Evolutionary conservation across 169 alveolate genomes (phyloP).

Genomic region (Cryptosporidium felis): DNA sequence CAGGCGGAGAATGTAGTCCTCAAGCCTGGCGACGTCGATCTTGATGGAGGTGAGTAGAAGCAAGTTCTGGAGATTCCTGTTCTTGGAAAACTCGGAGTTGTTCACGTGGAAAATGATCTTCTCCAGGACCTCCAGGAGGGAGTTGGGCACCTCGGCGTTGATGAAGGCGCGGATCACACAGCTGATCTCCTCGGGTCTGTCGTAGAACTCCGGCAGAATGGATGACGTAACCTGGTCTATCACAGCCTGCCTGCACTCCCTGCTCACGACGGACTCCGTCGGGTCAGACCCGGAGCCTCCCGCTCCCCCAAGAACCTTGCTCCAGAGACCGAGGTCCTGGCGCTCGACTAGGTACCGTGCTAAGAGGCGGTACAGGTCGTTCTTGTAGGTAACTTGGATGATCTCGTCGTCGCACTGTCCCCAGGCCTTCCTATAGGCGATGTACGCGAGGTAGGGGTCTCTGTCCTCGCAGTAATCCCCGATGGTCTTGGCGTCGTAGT

Average conservation of each 20-base stretch:
- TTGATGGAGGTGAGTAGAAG: conserved; percentile 93
- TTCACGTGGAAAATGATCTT: conserved; percentile 92
- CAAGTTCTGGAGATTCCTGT: conserved; percentile 94
- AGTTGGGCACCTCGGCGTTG: conserved; percentile 94
- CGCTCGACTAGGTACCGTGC: conserved; percentile 97
- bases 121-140: conserved; percentile 93
- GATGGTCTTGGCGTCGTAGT: conserved; percentile 94
- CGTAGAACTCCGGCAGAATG: conserved; percentile 95
- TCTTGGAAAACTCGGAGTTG: conserved; percentile 92
- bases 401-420: conserved; percentile 97
- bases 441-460: conserved; percentile 98
- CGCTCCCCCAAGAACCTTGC: conserved; percentile 87
- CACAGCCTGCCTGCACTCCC: conserved; percentile 91
- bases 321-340: conserved; percentile 95
- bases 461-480: conserved; percentile 99
- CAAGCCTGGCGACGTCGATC: conserved; percentile 89
- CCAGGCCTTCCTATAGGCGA: conserved; percentile 97
- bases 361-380: conserved; percentile 95
- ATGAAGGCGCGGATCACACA: conserved; percentile 95
- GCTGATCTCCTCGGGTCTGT: conserved; percentile 90
- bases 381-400: conserved; percentile 93
- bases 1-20: conserved; percentile 95
- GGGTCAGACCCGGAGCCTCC: too few relatives aligned
- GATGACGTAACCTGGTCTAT: conserved; percentile 95
- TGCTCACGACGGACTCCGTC: conserved; percentile 72